phyloP scores from a whole-genome alignment of 306 rosid species.

The Rosa multiflora region DNA sequence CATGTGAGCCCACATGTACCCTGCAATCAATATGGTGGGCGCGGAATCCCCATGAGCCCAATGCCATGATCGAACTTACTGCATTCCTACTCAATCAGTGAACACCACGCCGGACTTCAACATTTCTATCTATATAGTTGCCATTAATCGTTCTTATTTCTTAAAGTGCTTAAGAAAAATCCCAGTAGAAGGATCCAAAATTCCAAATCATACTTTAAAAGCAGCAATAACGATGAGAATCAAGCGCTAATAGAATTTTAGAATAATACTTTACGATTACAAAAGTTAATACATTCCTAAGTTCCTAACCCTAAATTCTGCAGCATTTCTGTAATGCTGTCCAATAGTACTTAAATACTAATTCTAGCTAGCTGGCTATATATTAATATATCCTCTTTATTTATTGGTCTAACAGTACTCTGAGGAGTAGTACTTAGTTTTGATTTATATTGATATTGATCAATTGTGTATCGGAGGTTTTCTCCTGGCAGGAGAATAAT shows the following conservation, averaged over 20 bases:
- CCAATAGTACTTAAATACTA: slow-evolving; percentile 12
- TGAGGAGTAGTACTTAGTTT: neutral
- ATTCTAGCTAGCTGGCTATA: slow-evolving; percentile 11
- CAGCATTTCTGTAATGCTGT: slow-evolving; percentile 76
- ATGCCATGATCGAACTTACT: neutral
- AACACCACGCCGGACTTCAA: neutral
- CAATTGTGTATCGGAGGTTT: slow-evolving; percentile 86
- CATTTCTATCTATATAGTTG: neutral
- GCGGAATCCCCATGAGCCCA: slow-evolving; percentile 28
- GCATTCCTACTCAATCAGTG: neutral
- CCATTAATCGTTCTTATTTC: neutral
- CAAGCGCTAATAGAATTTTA: neutral
- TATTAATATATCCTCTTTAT: slow-evolving; percentile 13
- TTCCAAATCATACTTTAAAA: slow-evolving; percentile 16
- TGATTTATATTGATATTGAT: neutral
- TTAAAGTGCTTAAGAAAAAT: neutral
- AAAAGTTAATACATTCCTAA: neutral
- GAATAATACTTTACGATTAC: neutral
- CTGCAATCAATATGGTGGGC: slow-evolving; percentile 31
- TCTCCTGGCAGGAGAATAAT: slow-evolving; percentile 82
- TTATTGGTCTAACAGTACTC: neutral
- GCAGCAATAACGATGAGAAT: slow-evolving; percentile 24
- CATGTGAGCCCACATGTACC: slow-evolving; percentile 37
- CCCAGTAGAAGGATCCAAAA: slow-evolving; percentile 17
- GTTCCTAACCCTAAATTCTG: slow-evolving; percentile 54